phyloP scores from a whole-genome alignment of 441 rosid species.

The Populus hybrid region DNA sequence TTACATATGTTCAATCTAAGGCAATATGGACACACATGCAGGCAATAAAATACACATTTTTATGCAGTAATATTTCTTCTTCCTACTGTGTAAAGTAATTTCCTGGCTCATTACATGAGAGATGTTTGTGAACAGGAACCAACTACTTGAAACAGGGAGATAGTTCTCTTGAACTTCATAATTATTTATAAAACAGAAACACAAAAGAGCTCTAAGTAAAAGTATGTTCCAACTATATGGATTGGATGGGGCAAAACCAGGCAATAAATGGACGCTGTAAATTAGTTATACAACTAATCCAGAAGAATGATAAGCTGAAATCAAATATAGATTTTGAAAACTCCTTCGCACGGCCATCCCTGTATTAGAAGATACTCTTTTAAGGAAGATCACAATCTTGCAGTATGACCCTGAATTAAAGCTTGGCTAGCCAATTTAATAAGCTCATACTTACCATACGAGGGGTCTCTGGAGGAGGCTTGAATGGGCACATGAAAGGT shows the following conservation, averaged over 20 bases:
- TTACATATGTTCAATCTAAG: not conserved
- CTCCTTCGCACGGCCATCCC: not conserved
- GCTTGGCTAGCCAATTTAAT: not conserved
- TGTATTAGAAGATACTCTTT: not conserved
- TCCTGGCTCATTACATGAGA: not conserved
- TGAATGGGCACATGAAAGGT: slow-evolving; percentile 90
- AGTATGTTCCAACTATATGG: not conserved
- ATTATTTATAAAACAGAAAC: not conserved
- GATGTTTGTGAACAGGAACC: not conserved
- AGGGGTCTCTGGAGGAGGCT: slow-evolving; percentile 84
- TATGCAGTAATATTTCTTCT: not conserved
- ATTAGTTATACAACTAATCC: not conserved
- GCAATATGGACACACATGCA: not conserved
- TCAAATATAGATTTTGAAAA: not conserved
- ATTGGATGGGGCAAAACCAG: not conserved
- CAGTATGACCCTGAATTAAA: not conserved
- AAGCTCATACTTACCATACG: slow-evolving; percentile 55
- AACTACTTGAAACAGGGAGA: not conserved
- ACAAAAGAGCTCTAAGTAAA: not conserved
- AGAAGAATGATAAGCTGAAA: slow-evolving; percentile 5
- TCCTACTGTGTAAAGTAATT: not conserved
- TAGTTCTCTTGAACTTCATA: not conserved
- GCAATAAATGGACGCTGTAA: slow-evolving; percentile 3
- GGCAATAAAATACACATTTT: not conserved
- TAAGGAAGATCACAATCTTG: slow-evolving; percentile 1